Evolutionary conservation across 176 grass and related monocot species (phyloP).

Genomic region (Areca catechu): DNA sequence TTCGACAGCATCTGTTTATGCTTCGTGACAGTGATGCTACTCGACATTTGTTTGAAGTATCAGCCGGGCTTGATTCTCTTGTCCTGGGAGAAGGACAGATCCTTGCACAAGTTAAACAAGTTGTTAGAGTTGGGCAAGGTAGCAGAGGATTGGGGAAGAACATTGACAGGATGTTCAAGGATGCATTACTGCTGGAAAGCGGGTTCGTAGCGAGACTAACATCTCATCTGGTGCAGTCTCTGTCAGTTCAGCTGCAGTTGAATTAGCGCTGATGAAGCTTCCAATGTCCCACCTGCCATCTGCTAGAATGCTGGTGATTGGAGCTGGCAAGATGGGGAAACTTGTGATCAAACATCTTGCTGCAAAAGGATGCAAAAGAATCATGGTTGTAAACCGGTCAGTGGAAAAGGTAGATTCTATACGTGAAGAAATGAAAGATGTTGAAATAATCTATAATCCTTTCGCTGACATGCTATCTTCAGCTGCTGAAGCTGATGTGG

Average conservation of each 20-base stretch:
- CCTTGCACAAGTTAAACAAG: conserved; percentile 86
- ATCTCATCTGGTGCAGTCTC: conserved; percentile 87
- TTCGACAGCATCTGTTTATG: conserved; percentile 81
- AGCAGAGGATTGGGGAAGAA: conserved; percentile 80
- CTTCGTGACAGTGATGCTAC: conserved; percentile 70
- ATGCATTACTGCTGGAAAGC: conserved; percentile 83
- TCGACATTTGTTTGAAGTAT: conserved; percentile 75
- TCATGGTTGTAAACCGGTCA: conserved; percentile 77
- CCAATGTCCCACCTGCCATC: conserved; percentile 40
- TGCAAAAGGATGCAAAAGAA: conserved; percentile 78
- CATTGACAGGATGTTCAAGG: conserved; percentile 97
- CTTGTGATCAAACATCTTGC: conserved; percentile 79
- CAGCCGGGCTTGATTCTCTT: conserved; percentile 75
- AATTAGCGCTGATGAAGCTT: conserved; percentile 85
- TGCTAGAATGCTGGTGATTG: conserved; percentile 71
- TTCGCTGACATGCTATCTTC: conserved; percentile 66
- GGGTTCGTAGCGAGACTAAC: conserved; percentile 69
- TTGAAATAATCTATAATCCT: conserved; percentile 69
- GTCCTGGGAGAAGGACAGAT: conserved; percentile 87
- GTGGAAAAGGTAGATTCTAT: conserved; percentile 77
- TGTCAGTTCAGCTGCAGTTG: conserved; percentile 89
- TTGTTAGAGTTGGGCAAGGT: conserved; percentile 66
- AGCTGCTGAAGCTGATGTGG: conserved; percentile 53
- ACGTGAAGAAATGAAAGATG: conserved; percentile 61
- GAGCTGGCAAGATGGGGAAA: conserved; percentile 90